These are phyloP conservation scores for Cladorrhinum sp. DNA, from an alignment of 2,329 filamentous ascomycete species.

Conservation along the genomic window DNA sequence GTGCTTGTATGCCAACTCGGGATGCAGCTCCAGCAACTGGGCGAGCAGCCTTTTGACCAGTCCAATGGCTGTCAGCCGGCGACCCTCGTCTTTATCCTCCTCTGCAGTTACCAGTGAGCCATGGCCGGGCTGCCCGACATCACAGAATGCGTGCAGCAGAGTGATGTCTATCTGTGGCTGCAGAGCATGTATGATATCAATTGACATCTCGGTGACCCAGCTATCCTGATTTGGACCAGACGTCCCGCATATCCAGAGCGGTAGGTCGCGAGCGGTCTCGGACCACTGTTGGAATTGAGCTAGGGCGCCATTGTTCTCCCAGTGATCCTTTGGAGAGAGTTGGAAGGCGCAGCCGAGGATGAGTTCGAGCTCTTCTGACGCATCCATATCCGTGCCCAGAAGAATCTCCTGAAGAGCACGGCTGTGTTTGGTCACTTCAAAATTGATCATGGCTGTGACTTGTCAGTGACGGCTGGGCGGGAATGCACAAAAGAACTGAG, in stretches of 20 bases:
- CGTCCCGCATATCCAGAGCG: constrained; percentile 6
- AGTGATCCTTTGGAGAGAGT: constrained; percentile 10
- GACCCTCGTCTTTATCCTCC: neutral
- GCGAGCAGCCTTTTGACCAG: constrained; percentile 1
- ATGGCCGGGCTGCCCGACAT: neutral
- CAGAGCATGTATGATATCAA: constrained; percentile 4
- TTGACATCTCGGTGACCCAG: constrained; percentile 9
- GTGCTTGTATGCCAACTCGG: constrained; percentile 4
- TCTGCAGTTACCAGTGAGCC: neutral
- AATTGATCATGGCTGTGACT: neutral
- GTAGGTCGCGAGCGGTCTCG: neutral
- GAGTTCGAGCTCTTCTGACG: constrained; percentile 1
- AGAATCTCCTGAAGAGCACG: constrained; percentile 7
- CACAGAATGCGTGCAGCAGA: constrained; percentile 4
- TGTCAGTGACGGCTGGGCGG: no score
- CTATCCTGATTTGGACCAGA: constrained; percentile 6
- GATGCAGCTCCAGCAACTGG: constrained; percentile 5
- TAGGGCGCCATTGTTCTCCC: constrained; percentile 7
- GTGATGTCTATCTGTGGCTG: constrained; percentile 3
- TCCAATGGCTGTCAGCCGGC: neutral
- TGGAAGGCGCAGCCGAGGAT: neutral
- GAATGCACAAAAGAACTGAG: no score
- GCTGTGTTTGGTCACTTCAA: constrained; percentile 8
- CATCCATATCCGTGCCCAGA: neutral
- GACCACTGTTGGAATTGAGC: neutral